These are phyloP conservation scores for Verticillium longisporum DNA, from an alignment of 2,329 filamentous ascomycete species.

Conservation along the genomic window DNA sequence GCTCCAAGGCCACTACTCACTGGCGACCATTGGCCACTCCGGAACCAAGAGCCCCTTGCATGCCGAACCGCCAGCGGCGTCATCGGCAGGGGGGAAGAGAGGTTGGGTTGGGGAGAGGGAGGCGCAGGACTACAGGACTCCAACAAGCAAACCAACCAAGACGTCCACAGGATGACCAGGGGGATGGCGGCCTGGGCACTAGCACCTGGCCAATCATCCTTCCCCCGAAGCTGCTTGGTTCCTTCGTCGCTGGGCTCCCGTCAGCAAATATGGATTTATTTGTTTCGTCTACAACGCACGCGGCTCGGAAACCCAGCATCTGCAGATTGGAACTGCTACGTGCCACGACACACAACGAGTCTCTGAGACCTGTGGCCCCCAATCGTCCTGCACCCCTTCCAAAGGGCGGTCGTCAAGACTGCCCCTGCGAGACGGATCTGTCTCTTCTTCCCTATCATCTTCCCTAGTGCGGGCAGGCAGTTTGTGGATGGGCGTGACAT, in stretches of 20 bases:
- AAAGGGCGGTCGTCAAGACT: neutral
- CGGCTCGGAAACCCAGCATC: neutral
- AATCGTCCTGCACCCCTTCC: neutral
- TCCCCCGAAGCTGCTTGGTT: neutral
- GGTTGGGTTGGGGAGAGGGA: neutral
- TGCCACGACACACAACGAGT: neutral
- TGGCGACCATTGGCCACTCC: neutral
- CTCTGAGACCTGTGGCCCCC: neutral
- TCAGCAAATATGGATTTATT: neutral
- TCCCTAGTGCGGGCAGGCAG: neutral
- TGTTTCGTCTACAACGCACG: neutral
- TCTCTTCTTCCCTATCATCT: neutral
- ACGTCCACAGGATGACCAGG: neutral
- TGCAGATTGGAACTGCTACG: neutral
- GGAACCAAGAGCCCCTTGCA: neutral
- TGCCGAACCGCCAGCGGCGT: neutral
- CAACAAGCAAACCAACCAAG: neutral
- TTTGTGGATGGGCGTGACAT: neutral
- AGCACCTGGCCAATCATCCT: neutral
- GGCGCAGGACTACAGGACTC: neutral
- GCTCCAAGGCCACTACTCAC: neutral
- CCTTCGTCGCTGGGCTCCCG: neutral
- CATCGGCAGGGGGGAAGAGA: neutral
- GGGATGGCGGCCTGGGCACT: neutral
- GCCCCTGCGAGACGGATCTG: neutral